Evolutionary conservation across 1,284 basidiomycete genomes (phyloP).

Genomic region (Schizophyllum commune): DNA sequence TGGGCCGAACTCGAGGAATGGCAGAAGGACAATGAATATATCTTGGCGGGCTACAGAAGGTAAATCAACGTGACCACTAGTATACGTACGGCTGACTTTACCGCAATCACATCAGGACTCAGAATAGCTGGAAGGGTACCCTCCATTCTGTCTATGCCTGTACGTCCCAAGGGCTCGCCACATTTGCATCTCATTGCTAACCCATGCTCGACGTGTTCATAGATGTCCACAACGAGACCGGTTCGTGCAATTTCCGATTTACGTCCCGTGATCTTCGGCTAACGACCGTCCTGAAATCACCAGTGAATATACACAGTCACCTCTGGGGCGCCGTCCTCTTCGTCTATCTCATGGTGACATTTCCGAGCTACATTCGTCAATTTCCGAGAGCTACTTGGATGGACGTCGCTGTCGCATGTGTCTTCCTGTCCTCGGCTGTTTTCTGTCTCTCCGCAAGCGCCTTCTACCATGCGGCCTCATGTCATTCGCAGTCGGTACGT

Average conservation of each 20-base stretch:
- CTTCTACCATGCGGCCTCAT: slow-evolving; percentile 70
- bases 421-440: slow-evolving; percentile 70
- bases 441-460: slow-evolving; percentile 73
- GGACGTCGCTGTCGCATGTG: slow-evolving; percentile 57
- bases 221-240: slow-evolving; percentile 84
- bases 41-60: slow-evolving; percentile 67
- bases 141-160: slow-evolving; percentile 65
- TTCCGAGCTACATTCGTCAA: slow-evolving; percentile 39
- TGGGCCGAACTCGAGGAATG: slow-evolving; percentile 62
- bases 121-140: slow-evolving; percentile 60
- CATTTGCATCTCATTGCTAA: slow-evolving; percentile 3
- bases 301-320: slow-evolving; percentile 90
- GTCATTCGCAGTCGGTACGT: slow-evolving; percentile 62
- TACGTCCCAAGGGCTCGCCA: slow-evolving; percentile 31
- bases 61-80: slow-evolving; percentile 18
- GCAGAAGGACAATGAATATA: slow-evolving; percentile 73
- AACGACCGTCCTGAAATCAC: slow-evolving; percentile 8
- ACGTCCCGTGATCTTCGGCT: slow-evolving; percentile 5
- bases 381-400: slow-evolving; percentile 48
- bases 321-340: slow-evolving; percentile 72
- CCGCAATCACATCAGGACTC: slow-evolving; percentile 35
- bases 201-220: slow-evolving; percentile 2
- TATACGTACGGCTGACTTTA: slow-evolving; percentile 6
- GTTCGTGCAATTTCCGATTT: slow-evolving; percentile 27
- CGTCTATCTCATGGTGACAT: slow-evolving; percentile 48